Conservation (phyloP, 805 yeast genomes). For the Isabelozyma heimii region DNA sequence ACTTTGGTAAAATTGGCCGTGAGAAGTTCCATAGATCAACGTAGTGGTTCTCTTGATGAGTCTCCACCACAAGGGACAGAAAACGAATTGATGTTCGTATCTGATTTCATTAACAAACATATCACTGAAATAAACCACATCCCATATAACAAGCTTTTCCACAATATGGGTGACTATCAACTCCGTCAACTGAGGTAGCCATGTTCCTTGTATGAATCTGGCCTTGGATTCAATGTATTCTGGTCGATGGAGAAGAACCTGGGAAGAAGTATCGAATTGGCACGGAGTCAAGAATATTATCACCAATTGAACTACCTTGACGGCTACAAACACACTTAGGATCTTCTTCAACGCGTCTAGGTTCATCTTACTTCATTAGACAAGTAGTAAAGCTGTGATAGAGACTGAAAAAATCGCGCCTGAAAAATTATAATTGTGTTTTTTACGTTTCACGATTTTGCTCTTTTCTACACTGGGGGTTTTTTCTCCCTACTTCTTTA, state of each 20-base stretch:
- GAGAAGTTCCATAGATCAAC: constrained; percentile 12
- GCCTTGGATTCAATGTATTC: not conserved
- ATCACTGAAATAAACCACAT: constrained; percentile 71
- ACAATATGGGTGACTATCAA: constrained; percentile 23
- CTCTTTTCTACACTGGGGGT: too few species aligned
- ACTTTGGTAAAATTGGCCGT: constrained; percentile 36
- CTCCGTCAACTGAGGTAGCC: not conserved
- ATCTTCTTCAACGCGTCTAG: too few species aligned
- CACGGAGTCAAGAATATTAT: constrained; percentile 39
- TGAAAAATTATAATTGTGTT: too few species aligned
- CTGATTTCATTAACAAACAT: constrained; percentile 46
- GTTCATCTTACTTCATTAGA: too few species aligned
- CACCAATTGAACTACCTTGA: constrained; percentile 37
- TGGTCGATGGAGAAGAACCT: constrained; percentile 24
- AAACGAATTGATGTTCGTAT: constrained; percentile 92
- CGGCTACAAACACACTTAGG: constrained; percentile 4
- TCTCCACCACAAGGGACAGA: constrained; percentile 74
- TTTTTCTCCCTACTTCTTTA: too few species aligned
- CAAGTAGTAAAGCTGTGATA: too few species aligned
- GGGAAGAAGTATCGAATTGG: constrained; percentile 50
- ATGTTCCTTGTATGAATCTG: not conserved
- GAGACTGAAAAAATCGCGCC: too few species aligned
- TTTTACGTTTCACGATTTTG: too few species aligned
- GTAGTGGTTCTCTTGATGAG: constrained; percentile 27
- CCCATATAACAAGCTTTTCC: constrained; percentile 74